These are phyloP conservation scores for Vitis labrusca DNA, from an alignment of 164 flowering plant genomes.

Conservation along the genomic window DNA sequence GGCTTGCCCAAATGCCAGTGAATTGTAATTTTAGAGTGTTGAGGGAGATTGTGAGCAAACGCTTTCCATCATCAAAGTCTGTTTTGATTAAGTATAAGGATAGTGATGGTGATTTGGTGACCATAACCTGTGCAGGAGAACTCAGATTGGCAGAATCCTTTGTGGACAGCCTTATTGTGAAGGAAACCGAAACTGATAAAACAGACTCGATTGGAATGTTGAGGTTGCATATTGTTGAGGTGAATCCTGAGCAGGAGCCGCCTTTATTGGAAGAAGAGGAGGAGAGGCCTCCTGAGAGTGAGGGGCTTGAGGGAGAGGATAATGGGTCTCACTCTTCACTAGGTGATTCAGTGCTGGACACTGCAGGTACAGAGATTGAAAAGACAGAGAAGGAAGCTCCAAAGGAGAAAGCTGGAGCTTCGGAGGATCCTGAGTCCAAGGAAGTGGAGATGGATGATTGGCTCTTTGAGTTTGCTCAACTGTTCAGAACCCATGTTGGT, in stretches of 20 bases:
- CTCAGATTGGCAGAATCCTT: slow-evolving; percentile 80
- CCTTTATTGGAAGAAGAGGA: slow-evolving; percentile 77
- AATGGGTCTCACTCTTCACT: slow-evolving; percentile 55
- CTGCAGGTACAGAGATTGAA: slow-evolving; percentile 39
- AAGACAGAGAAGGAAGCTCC: slow-evolving; percentile 45
- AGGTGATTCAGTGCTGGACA: slow-evolving; percentile 48
- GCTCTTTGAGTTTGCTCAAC: slow-evolving; percentile 93
- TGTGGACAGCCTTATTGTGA: slow-evolving; percentile 42
- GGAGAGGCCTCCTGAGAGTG: slow-evolving; percentile 54
- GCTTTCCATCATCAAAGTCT: slow-evolving; percentile 83
- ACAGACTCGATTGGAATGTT: slow-evolving; percentile 52
- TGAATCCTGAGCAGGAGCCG: slow-evolving; percentile 93
- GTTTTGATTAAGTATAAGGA: slow-evolving; percentile 92
- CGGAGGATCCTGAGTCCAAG: slow-evolving; percentile 61
- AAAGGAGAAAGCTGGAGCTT: slow-evolving; percentile 44
- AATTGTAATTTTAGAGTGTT: slow-evolving; percentile 67
- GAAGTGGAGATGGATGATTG: slow-evolving; percentile 98
- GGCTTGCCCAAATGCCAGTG: slow-evolving; percentile 89
- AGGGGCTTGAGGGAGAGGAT: slow-evolving; percentile 61
- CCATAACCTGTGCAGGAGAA: slow-evolving; percentile 77
- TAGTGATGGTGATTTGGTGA: slow-evolving; percentile 89
- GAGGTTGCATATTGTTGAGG: slow-evolving; percentile 89
- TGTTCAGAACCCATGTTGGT: slow-evolving; percentile 88
- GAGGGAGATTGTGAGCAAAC: slow-evolving; percentile 73
- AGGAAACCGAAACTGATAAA: slow-evolving; percentile 49